phyloP scores from a whole-genome alignment of 208 protist genomes.

The Acanthamoeba culbertsoni region DNA sequence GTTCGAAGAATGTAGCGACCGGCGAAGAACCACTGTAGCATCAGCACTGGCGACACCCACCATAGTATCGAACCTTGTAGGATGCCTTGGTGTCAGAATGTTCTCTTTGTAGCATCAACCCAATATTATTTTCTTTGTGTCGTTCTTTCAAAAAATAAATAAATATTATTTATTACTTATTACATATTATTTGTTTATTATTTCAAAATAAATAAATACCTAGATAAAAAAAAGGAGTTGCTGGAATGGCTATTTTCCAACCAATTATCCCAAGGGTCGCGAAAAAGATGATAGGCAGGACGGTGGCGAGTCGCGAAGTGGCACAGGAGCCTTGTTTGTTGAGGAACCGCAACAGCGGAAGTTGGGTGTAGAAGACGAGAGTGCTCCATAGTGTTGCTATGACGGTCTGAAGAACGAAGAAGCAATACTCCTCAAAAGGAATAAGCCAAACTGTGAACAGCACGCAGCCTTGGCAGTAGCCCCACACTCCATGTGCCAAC shows the following conservation, averaged over 20 bases:
- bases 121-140: no score
- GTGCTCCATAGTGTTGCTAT: slow-evolving; percentile 6
- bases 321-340: background rate
- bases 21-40: slow-evolving; percentile 21
- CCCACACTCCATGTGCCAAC: slow-evolving; percentile 10
- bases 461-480: slow-evolving; percentile 21
- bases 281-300: background rate
- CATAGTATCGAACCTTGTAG: background rate
- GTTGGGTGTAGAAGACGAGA: slow-evolving; percentile 24
- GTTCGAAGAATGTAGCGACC: background rate
- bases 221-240: background rate
- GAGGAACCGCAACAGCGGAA: slow-evolving; percentile 13
- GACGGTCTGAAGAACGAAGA: background rate
- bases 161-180: no score
- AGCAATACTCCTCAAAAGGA: slow-evolving; percentile 33
- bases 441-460: slow-evolving; percentile 30
- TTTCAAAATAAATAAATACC: background rate
- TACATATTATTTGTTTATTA: no score
- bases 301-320: background rate
- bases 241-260: background rate
- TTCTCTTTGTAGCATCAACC: no score
- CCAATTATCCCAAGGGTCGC: background rate
- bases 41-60: slow-evolving; percentile 27
- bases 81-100: no score
- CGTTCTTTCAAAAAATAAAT: no score